Conservation (phyloP, 495 filamentous ascomycete species). For the Thermothielavioides terrestris region DNA sequence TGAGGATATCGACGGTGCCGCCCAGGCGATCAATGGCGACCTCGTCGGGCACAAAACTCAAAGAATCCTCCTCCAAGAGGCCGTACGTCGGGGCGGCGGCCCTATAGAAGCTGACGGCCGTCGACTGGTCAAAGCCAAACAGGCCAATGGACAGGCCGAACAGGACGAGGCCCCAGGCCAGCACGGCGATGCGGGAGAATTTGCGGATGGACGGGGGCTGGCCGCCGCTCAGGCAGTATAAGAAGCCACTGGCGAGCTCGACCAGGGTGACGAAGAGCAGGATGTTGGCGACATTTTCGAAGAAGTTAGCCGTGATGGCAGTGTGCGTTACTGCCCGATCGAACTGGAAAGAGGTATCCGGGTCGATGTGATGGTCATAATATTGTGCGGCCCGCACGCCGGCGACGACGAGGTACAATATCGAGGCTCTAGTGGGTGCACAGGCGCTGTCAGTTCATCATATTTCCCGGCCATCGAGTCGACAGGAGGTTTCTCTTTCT, state of each 20-base stretch:
- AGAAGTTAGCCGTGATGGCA: neutral
- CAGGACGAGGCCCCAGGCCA: slow-evolving; percentile 1
- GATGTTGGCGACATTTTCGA: slow-evolving; percentile 11
- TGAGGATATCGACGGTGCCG: slow-evolving; percentile 5
- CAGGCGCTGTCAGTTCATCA: neutral
- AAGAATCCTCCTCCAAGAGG: neutral
- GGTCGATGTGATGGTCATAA: too few species aligned
- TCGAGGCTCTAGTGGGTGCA: neutral
- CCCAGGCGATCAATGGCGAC: neutral
- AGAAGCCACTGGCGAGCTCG: slow-evolving; percentile 18
- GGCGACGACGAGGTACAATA: neutral
- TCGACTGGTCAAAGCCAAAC: neutral
- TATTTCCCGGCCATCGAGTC: neutral
- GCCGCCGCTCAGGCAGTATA: slow-evolving; percentile 7
- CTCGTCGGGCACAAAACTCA: neutral
- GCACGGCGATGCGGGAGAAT: neutral
- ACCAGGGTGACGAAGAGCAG: slow-evolving; percentile 15
- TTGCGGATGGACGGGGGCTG: neutral
- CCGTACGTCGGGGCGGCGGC: neutral
- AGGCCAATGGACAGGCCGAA: slow-evolving; percentile 4
- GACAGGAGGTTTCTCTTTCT: neutral
- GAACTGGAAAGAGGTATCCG: neutral
- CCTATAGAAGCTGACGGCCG: neutral
- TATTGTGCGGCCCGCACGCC: too few species aligned
- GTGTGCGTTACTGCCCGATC: neutral